phyloP scores from a whole-genome alignment of 345 rosid genomes.

The Aquilaria yunnanensis region DNA sequence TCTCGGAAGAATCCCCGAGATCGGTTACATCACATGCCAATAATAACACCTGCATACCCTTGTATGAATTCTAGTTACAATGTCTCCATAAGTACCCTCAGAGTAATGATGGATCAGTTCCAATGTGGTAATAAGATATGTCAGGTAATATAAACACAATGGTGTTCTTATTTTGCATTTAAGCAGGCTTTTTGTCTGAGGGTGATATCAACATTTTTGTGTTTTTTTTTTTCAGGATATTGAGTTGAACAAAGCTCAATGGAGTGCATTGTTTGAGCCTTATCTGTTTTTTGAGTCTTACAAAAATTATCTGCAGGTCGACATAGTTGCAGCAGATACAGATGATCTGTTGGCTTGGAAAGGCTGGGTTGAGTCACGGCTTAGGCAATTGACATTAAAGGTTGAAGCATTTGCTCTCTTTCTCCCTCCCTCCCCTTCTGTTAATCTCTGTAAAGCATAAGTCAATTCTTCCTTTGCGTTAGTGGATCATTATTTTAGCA shows the following conservation, averaged over 20 bases:
- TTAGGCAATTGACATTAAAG: conserved; percentile 69
- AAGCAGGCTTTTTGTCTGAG: conserved; percentile 1
- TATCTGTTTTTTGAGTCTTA: conserved; percentile 66
- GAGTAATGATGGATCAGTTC: conserved; percentile 72
- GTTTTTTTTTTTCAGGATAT: conserved; percentile 35
- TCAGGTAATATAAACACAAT: conserved; percentile 30
- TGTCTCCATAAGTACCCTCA: conserved; percentile 65
- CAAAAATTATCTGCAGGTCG: conserved; percentile 69
- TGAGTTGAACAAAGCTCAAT: conserved; percentile 52
- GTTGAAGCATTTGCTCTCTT: conserved; percentile 15
- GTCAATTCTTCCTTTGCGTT: too few relatives aligned
- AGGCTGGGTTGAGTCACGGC: conserved; percentile 83
- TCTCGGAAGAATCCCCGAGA: conserved; percentile 65
- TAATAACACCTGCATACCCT: conserved; percentile 79
- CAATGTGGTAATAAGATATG: conserved; percentile 48
- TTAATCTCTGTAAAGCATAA: conserved; percentile 1
- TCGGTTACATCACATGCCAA: conserved; percentile 64
- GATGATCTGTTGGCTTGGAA: conserved; percentile 65
- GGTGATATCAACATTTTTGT: conserved; percentile 10
- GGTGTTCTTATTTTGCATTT: background rate
- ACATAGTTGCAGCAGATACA: conserved; percentile 48
- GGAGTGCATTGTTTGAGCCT: conserved; percentile 61
- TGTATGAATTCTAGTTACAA: conserved; percentile 83
- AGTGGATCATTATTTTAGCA: background rate
- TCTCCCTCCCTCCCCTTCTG: too few relatives aligned